Evolutionary conservation across 768 basidiomycete species (phyloP).

Genomic region (Agaricus subrufescens): DNA sequence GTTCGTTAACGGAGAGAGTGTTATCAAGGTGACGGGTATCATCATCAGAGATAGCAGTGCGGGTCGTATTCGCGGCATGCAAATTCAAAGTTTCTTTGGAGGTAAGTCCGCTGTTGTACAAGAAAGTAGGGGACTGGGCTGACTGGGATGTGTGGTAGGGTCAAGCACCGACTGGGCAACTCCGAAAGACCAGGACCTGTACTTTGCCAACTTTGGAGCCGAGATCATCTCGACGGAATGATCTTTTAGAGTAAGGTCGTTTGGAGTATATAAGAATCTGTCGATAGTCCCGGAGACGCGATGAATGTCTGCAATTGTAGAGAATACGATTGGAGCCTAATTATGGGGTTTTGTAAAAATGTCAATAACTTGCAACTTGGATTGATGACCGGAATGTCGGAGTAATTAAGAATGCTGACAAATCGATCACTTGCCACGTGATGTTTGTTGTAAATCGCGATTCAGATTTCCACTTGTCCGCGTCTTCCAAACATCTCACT

Average conservation of each 20-base stretch:
- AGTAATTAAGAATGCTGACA: not conserved
- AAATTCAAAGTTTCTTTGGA: constrained; percentile 69
- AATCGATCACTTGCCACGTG: constrained; percentile 7
- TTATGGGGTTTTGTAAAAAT: not conserved
- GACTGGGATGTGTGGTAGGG: constrained; percentile 25
- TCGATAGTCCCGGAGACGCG: constrained; percentile 1
- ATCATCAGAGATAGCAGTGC: constrained; percentile 38
- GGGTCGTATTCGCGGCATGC: constrained; percentile 53
- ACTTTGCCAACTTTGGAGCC: constrained; percentile 60
- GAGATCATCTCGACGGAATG: constrained; percentile 28
- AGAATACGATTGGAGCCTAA: not conserved
- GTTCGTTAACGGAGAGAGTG: constrained; percentile 52
- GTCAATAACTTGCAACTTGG: not conserved
- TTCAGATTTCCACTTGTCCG: not conserved
- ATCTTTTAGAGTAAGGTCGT: not conserved
- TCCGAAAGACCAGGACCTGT: constrained; percentile 50
- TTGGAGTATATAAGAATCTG: not conserved
- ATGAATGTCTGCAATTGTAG: constrained; percentile 1
- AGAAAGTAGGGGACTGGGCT: not conserved
- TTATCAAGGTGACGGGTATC: constrained; percentile 47
- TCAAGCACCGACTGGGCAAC: constrained; percentile 45
- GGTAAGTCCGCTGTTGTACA: constrained; percentile 27
- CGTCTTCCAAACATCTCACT: not conserved
- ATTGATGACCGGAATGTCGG: not conserved
- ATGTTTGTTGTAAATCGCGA: constrained; percentile 8